Evolutionary conservation across 2,329 filamentous ascomycete species (phyloP), one percentile per base, ranked within the genome.

Genomic region (Pseudocercospora vitis): DNA sequence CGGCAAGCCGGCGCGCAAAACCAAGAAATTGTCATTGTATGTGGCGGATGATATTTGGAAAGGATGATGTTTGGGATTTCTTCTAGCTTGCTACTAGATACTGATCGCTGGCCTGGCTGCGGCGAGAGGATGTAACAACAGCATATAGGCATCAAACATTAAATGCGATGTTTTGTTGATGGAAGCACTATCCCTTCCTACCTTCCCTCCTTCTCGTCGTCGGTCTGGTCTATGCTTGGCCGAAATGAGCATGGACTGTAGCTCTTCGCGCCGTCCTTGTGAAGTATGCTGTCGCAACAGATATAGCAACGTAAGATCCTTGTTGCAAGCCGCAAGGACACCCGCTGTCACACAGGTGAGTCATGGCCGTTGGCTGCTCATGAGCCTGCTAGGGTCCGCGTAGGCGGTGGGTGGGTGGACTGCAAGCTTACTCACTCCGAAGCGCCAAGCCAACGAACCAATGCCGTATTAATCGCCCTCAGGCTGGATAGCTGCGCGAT

Each of bases 71-170:
- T 47, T 23, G n/a, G n/a, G 28, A 23, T 23, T 47, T 42, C n/a
- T n/a, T n/a, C 37, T 28, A 21, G 35, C 48, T 51, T 44, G 48
- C 48, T 51, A 51, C 48, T 51, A 32, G 48, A 35, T 51, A 51
- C 37, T 51, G 37, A 52, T 52, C 42, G 50, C 44, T 48, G 42
- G n/a, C 32, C 33, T 33, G n/a, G 37, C 2, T 24, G 37, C 21
- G 24, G 24, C 50, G 40, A 26, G 40, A 47, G 44, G 39, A 47
- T 29, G 40, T 21, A 33, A 35, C 28, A 44, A 51, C 32, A 44
- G 28, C 26, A 33, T 33, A 42, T 40, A 14, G 35, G 31, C 21
- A 42, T 42, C 2, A 23, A 42, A 42, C 21, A 42, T 42, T 2
- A 23, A 42, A 42, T 42, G 37, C 14, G 18, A 26, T 42, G 37